Evolutionary conservation across 495 filamentous ascomycete genomes (phyloP), one percentile per base, ranked within the genome.

Genomic region (Xylaria venustula): DNA sequence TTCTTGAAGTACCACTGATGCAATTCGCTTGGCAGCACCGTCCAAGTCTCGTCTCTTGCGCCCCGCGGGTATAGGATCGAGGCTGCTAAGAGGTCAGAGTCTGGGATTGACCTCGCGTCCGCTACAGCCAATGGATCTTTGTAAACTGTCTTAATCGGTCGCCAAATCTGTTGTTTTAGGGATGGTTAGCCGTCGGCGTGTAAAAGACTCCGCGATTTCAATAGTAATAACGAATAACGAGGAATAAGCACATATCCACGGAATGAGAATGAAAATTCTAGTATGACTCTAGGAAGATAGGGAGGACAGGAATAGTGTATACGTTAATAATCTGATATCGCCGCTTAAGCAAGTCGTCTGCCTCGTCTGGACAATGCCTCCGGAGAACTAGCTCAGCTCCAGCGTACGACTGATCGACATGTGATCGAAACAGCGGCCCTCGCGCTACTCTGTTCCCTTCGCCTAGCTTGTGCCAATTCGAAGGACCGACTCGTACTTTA

Each of bases 1-100:
- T 83, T 84, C 82, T 88, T 87, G 71, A 89, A 95, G 68, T 84
- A 81, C 90, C 90, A 94, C 68, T 77, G 73, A 74, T 90, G 84
- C 1, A 58, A 62, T 0, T 76, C 68, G 57, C 79, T 82, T 34
- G 82, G 83, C 62, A 75, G 75, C 23, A 94, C 87, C 0, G 82
- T 84, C 65, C 87, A 87, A 1, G 89, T 92, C 77, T 90, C 88
- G 8, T 90, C 89, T 23, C 77, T 83, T 1, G 84, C 79, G 50
- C 87, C 73, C 9, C 85, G 84, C 12, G 66, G 62, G 71, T 91
- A 90, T 37, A 90, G 73, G 62, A 91, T 88, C 63, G 88, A 78
- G 0, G 92, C 78, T 0, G 75, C 72, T 1, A 91, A 81, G 0
- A 95, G 74, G 70, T 93, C 90, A 3, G 78, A 76, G 52, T 89